A percentile compares a stretch with the other conserved stretches of the same genome.
Evolutionary conservation across 2,329 filamentous ascomycete genomes (phyloP).

Genomic region (Zarea fungicola): DNA sequence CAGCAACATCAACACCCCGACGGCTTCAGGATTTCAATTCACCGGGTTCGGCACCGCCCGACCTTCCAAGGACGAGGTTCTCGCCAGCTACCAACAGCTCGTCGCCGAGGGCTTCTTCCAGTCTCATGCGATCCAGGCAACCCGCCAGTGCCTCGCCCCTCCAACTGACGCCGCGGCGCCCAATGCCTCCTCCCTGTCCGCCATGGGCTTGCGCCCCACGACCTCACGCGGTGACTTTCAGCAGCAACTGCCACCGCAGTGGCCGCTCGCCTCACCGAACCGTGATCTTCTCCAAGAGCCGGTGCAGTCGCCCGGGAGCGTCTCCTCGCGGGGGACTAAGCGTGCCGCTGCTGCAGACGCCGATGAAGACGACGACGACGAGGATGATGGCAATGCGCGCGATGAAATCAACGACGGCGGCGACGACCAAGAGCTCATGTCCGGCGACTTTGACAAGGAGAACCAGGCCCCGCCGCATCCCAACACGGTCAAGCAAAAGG

Average conservation of each 20-base stretch:
- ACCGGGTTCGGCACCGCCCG: slow-evolving; percentile 19
- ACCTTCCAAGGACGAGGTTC: slow-evolving; percentile 43
- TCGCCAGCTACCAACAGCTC: slow-evolving; percentile 52
- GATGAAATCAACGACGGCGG: slow-evolving; percentile 11
- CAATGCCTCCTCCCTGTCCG: slow-evolving; percentile 18
- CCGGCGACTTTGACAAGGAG: slow-evolving; percentile 7
- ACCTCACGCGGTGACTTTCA: slow-evolving; percentile 5
- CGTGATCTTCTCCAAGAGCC: slow-evolving; percentile 16
- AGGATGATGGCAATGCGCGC: slow-evolving; percentile 13
- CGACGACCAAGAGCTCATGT: slow-evolving; percentile 13
- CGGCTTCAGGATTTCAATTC: neutral
- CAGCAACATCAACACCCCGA: slow-evolving; percentile 1
- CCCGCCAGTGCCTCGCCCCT: slow-evolving; percentile 36
- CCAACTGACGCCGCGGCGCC: slow-evolving; percentile 9
- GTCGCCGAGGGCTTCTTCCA: slow-evolving; percentile 55
- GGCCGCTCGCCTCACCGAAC: slow-evolving; percentile 22
- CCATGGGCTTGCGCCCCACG: neutral
- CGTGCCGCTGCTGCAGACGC: slow-evolving; percentile 37
- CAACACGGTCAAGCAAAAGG: slow-evolving; percentile 31
- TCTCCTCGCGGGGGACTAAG: slow-evolving; percentile 45
- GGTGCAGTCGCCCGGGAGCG: slow-evolving; percentile 29
- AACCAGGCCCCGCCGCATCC: slow-evolving; percentile 19
- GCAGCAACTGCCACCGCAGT: slow-evolving; percentile 15
- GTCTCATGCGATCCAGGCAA: slow-evolving; percentile 52
- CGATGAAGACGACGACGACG: slow-evolving; percentile 30